phyloP scores from a whole-genome alignment of 1,284 basidiomycete species.

The Cutaneotrichosporon mucoides region DNA sequence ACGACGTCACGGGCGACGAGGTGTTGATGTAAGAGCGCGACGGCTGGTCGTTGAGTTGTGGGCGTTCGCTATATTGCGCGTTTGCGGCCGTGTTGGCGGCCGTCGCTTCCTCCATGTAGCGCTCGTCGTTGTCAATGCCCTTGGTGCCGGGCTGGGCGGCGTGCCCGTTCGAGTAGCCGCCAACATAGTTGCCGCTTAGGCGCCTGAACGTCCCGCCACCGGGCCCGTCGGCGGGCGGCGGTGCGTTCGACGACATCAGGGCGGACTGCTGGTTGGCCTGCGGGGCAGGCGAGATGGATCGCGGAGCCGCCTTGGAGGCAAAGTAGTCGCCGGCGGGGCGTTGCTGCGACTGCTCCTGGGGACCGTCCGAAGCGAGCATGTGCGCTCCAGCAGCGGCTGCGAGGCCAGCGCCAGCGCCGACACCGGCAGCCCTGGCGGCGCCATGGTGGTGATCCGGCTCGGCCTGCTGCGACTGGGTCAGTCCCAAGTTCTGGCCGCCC shows the following conservation, averaged over 20 bases:
- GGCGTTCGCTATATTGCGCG: background rate
- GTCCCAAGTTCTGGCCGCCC: too few relatives aligned
- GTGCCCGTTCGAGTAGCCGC: background rate
- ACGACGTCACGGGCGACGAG: constrained; percentile 8
- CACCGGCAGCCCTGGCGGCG: background rate
- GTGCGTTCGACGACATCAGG: background rate
- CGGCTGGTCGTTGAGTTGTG: constrained; percentile 22
- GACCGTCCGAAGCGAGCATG: background rate
- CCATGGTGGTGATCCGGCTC: background rate
- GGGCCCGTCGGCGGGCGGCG: background rate
- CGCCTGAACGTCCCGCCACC: background rate
- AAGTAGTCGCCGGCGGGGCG: background rate
- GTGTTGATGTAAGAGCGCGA: constrained; percentile 44
- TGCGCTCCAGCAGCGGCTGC: background rate
- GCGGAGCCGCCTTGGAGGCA: background rate
- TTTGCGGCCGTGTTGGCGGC: background rate
- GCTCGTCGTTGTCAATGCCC: background rate
- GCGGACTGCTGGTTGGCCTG: background rate
- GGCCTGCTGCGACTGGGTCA: background rate
- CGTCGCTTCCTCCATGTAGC: background rate
- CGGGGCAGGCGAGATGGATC: background rate
- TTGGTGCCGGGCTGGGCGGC: background rate
- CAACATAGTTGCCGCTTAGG: background rate
- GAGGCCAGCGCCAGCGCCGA: background rate
- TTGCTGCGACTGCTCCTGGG: background rate